phyloP scores from a whole-genome alignment of 192 early-diverging fungal genomes.

The Mortierella claussenii region DNA sequence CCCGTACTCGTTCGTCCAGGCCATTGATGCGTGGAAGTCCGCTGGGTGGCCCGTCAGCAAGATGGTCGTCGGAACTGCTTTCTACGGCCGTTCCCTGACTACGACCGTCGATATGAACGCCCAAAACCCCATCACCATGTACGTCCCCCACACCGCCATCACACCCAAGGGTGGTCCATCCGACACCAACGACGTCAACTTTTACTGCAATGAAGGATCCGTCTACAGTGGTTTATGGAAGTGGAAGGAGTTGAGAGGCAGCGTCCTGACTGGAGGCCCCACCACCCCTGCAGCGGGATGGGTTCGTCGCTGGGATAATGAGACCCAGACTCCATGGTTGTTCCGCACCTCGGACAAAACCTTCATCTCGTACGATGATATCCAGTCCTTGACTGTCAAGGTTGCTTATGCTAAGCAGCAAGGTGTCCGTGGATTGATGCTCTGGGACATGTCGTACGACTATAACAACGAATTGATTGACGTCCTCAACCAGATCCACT shows the following conservation, averaged over 20 bases:
- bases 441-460: conserved; percentile 61
- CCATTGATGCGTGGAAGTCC: conserved; percentile 62
- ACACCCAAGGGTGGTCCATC: conserved; percentile 61
- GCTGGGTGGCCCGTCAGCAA: conserved; percentile 68
- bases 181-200: conserved; percentile 62
- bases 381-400: conserved; percentile 68
- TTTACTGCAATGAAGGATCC: conserved; percentile 58
- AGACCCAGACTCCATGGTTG: conserved; percentile 77
- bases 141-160: conserved; percentile 34
- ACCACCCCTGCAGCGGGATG: conserved; percentile 57
- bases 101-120: conserved; percentile 25
- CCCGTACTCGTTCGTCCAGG: conserved; percentile 57
- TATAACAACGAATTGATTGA: conserved; percentile 30
- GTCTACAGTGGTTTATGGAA: conserved; percentile 66
- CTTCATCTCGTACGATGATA: conserved; percentile 83
- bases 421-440: conserved; percentile 71
- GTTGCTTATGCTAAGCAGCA: conserved; percentile 61
- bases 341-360: conserved; percentile 65
- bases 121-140: conserved; percentile 22
- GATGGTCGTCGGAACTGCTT: conserved; percentile 67
- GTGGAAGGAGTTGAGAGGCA: conserved; percentile 69
- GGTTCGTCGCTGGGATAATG: conserved; percentile 72
- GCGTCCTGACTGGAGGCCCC: conserved; percentile 15
- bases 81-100: conserved; percentile 65
- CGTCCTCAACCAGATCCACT: conserved; percentile 30